Evolutionary conservation across 2,329 filamentous ascomycete genomes (phyloP).

Genomic region (Colletotrichum sp.): DNA sequence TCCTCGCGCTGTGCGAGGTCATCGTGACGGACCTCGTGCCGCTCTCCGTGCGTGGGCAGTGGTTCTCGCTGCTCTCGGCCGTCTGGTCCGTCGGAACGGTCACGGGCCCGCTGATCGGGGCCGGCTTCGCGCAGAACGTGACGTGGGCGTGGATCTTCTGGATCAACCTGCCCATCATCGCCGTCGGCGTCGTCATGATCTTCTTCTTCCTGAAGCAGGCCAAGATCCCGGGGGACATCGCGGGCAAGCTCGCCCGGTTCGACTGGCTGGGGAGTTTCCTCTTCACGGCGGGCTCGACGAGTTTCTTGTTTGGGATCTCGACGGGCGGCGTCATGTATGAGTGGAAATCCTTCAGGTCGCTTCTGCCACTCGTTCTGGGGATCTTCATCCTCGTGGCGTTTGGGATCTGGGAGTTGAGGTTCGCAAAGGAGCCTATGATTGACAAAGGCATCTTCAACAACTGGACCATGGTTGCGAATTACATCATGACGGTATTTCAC

Average conservation of each 20-base stretch:
- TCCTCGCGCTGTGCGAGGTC: constrained; percentile 50
- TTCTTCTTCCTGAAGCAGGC: constrained; percentile 49
- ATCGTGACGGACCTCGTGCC: constrained; percentile 51
- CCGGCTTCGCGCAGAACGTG: constrained; percentile 55
- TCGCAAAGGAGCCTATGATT: constrained; percentile 56
- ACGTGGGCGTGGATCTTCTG: constrained; percentile 70
- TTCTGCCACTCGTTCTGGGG: constrained; percentile 66
- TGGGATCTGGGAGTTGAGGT: constrained; percentile 56
- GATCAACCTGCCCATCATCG: constrained; percentile 65
- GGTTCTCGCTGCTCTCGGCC: constrained; percentile 38
- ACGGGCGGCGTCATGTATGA: constrained; percentile 70
- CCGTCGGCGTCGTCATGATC: constrained; percentile 50
- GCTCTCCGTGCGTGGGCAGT: constrained; percentile 44
- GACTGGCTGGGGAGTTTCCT: constrained; percentile 68
- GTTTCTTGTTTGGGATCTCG: constrained; percentile 65
- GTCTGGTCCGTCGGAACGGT: constrained; percentile 63
- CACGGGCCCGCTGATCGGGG: constrained; percentile 55
- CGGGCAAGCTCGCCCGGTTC: constrained; percentile 43
- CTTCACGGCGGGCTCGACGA: constrained; percentile 63
- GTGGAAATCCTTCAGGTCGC: constrained; percentile 66
- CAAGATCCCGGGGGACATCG: constrained; percentile 22
- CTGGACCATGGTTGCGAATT: constrained; percentile 53
- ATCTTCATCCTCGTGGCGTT: constrained; percentile 54
- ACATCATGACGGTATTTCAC: constrained; percentile 59
- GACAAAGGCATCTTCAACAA: constrained; percentile 49